Percentiles rank a stretch among this genome's conserved stretches.
phyloP scores from a whole-genome alignment of 2,329 filamentous ascomycete species.

The Clonostachys rhizophaga region DNA sequence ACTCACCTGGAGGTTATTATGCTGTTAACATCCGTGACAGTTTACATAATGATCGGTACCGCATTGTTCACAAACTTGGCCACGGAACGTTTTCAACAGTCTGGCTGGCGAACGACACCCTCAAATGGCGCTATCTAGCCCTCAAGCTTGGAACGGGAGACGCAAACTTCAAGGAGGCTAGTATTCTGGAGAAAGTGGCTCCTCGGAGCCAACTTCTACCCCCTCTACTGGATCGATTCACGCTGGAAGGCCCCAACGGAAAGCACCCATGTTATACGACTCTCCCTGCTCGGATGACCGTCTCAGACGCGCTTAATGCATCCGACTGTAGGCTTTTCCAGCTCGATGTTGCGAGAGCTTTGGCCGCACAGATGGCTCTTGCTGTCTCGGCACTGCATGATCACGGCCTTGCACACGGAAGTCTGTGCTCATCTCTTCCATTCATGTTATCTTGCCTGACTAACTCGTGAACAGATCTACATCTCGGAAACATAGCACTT shows the following conservation, averaged over 20 bases:
- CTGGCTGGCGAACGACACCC: conserved; percentile 21
- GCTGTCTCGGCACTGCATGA: conserved; percentile 20
- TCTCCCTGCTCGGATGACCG: conserved; percentile 13
- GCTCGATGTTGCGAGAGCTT: conserved; percentile 14
- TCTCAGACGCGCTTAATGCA: conserved; percentile 8
- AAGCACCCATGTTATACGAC: conserved; percentile 17
- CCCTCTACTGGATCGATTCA: conserved; percentile 11
- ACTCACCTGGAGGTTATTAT: conserved; percentile 29
- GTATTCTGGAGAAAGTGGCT: conserved; percentile 8
- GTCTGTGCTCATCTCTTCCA: conserved; percentile 3
- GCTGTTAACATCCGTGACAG: conserved; percentile 27
- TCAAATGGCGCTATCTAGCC: conserved; percentile 15
- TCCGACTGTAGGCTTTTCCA: conserved; percentile 10
- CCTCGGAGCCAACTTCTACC: not conserved
- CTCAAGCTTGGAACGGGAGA: conserved; percentile 21
- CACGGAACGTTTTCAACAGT: conserved; percentile 20
- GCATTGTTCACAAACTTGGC: conserved; percentile 18
- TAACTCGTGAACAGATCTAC: conserved; percentile 13
- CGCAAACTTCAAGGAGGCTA: conserved; percentile 7
- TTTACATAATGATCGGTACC: conserved; percentile 16
- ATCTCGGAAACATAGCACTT: conserved; percentile 26
- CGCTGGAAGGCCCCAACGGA: conserved; percentile 17
- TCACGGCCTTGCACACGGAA: conserved; percentile 22
- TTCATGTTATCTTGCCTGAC: not conserved
- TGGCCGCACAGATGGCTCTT: conserved; percentile 17